A percentile compares a stretch with the other conserved stretches of the same genome.
Conservation (phyloP, 441 rosid genomes). For the Populus trichocarpa region DNA sequence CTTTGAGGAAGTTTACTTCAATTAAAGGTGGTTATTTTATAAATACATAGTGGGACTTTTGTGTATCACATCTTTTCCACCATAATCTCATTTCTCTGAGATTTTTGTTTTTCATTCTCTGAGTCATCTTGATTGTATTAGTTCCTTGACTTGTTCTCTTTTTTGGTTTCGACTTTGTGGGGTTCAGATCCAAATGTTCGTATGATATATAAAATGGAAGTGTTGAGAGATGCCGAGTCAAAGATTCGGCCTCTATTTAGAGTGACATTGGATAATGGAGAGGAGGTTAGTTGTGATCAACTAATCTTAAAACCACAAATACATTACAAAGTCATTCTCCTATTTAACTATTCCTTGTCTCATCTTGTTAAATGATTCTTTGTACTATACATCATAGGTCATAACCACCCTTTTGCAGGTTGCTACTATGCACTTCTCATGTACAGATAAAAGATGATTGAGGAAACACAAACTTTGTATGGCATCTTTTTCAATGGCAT, state of each 20-base stretch:
- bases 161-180: slow-evolving; percentile 14
- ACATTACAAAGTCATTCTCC: not conserved
- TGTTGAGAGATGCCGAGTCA: slow-evolving; percentile 77
- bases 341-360: not conserved
- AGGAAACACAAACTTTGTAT: not conserved
- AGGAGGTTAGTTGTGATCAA: slow-evolving; percentile 64
- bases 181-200: slow-evolving; percentile 61
- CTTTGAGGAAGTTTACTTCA: slow-evolving; percentile 76
- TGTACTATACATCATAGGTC: not conserved
- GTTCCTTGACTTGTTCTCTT: not conserved
- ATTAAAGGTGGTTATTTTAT: slow-evolving; percentile 47
- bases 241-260: slow-evolving; percentile 81
- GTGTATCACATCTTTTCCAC: not conserved
- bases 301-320: not conserved
- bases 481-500: not conserved
- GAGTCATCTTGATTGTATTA: not conserved
- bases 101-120: not conserved
- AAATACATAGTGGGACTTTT: not conserved
- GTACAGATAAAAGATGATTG: not conserved
- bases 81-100: not conserved
- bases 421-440: not conserved
- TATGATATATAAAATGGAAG: slow-evolving; percentile 93
- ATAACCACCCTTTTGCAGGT: not conserved
- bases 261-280: slow-evolving; percentile 74
- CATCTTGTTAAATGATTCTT: not conserved